Conservation (phyloP, 2,329 filamentous ascomycete genomes). For the Colletotrichum sidae region DNA sequence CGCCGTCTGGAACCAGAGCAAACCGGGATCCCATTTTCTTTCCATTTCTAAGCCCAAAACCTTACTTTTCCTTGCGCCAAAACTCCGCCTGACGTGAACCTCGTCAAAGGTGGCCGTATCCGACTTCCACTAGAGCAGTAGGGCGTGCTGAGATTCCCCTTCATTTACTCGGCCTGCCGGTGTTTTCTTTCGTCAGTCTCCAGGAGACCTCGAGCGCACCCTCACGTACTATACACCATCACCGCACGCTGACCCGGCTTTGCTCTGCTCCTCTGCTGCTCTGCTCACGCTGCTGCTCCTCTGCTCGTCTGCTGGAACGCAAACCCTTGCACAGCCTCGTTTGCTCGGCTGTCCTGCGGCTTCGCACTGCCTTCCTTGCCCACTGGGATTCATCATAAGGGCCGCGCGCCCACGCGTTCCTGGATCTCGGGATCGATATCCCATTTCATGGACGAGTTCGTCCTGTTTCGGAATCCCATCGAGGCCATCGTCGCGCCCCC, state of each 20-base stretch:
- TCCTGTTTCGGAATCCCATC: constrained; percentile 7
- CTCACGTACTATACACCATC: no score
- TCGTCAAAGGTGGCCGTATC: constrained; percentile 11
- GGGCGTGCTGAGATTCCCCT: constrained; percentile 16
- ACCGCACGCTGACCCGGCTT: no score
- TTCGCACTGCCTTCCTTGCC: neutral
- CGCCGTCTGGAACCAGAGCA: constrained; percentile 5
- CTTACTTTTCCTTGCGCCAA: constrained; percentile 10
- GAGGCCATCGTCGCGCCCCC: constrained; percentile 22
- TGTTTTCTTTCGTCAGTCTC: constrained; percentile 10
- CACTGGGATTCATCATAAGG: constrained; percentile 32
- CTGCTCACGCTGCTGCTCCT: no score
- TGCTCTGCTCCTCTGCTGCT: no score
- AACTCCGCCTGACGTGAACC: constrained; percentile 20
- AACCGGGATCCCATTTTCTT: constrained; percentile 21
- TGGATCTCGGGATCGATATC: constrained; percentile 13
- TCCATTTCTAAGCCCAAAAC: constrained; percentile 33
- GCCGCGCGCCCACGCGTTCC: constrained; percentile 32
- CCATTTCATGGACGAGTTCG: constrained; percentile 32
- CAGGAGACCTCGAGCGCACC: no score
- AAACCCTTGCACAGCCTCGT: constrained; percentile 10
- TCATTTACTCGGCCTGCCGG: constrained; percentile 22
- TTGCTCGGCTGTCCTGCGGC: neutral
- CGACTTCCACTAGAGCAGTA: constrained; percentile 19
- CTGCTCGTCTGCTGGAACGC: constrained; percentile 4